Conservation (phyloP, 441 rosid genomes). For the Lepidium campestre region DNA sequence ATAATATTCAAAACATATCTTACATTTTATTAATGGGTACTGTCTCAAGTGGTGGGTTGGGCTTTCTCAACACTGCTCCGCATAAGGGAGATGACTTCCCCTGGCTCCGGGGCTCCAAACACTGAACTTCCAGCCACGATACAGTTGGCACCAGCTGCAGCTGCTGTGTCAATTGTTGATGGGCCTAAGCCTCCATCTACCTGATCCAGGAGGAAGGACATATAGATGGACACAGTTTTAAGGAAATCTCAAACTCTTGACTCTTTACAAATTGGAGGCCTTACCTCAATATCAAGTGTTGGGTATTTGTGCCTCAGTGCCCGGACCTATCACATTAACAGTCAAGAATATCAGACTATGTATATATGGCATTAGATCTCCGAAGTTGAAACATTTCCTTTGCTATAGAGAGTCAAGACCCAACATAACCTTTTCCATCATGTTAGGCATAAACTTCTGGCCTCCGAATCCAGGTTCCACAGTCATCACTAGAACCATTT, state of each 20-base stretch:
- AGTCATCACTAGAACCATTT: conserved; percentile 96
- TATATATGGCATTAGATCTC: not conserved
- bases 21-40: not conserved
- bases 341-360: not conserved
- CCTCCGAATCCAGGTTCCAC: conserved; percentile 97
- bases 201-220: conserved; percentile 24
- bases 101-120: conserved; percentile 83
- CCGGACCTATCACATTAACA: conserved; percentile 38
- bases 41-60: conserved; percentile 14
- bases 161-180: conserved; percentile 74
- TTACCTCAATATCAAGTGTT: conserved; percentile 85
- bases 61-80: conserved; percentile 54
- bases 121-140: conserved; percentile 92
- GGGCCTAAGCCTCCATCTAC: conserved; percentile 97
- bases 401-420: not conserved
- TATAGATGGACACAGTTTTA: not conserved
- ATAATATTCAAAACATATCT: not conserved
- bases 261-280: not conserved
- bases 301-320: conserved; percentile 64
- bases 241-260: not conserved
- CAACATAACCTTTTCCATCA: conserved; percentile 68
- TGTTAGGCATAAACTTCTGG: conserved; percentile 83
- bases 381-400: not conserved
- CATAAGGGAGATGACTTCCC: conserved; percentile 61
- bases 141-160: conserved; percentile 97